Base-by-base conservation (phyloP, 345 rosid species). In the Lagerstroemia speciosa region DNA sequence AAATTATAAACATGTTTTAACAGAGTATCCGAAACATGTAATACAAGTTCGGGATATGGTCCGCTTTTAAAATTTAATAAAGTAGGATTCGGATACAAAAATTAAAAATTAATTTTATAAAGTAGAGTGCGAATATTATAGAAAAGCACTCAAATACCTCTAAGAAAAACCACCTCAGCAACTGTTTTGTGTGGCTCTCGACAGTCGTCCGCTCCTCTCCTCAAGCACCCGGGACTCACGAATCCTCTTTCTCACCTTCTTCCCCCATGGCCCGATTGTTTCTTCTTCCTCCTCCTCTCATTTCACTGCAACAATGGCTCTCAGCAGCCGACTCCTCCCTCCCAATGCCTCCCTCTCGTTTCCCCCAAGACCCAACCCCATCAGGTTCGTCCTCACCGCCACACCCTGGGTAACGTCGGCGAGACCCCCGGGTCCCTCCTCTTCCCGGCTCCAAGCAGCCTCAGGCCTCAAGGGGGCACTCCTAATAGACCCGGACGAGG, bases 341-440 rank as follows among this genome's bases (percentile, higher is more conserved):
- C 66, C 5, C 72, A 67, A 50, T 40, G n/a, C 64, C 72, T 74
- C 69, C 67, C 67, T 65, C 73, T 69, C 64, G 67, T 76, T 52
- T 67, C 60, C 64, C 9, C 74, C 52, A 19, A 76, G 11, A 32
- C 68, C 37, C 71, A 66, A 50, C 65, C 33, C 50, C 38, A 58
- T 19, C 48, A 34, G 22, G 55, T 76, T 15, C 36, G 67, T 52
- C 62, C 68, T 20, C 69, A 34, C 41, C 29, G 67, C 26, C 43
- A 9, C 57, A 8, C 40, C 55, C 40, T 50, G 30, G 60, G 60
- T 22, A 30, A 24, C 60, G 14, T n/a, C 30, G 27, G 9, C 8
- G 27, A 1, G 64, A 38, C 32, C 41, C 37, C 55, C 37, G 50
- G 31, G 69, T 37, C 24, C 72, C 71, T 37, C 1, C 6, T 16